Base-by-base conservation (phyloP, 179 eudicot genomes). In the Silene noctiflora region DNA sequence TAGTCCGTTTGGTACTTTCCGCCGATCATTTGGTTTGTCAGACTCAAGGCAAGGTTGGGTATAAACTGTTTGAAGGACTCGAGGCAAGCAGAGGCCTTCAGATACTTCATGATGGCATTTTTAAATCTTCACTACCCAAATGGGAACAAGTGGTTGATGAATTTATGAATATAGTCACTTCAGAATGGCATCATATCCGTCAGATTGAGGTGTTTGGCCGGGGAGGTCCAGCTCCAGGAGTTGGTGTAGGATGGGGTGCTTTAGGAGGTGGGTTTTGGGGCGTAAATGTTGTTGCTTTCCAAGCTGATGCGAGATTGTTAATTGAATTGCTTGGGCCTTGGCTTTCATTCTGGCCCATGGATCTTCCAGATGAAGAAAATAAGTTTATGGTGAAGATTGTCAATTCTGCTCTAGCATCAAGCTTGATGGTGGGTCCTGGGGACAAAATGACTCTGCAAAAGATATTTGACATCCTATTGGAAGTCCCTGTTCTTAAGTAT, bases 151-250 rank as follows among this genome's bases (percentile, higher is more conserved):
- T 89, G 75, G 77, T 88, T 71, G 35, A 75, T 77, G 84, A 77
- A 76, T 83, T 80, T 67, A 84, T 87, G 85, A 77, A 84, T 71
- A 75, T 83, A 79, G 76, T 85, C 68, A 22, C 78, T 86, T 84
- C 84, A 25, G 87, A 83, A 63, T 85, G 91, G 88, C 83, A 77
- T 33, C 42, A 24, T 25, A 51, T 86, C 74, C 89, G 77, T 81
- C 74, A 80, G 20, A 75, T 89, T 82, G 97, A 90, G 83, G 84
- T 74, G 59, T 92, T 90, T 83, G 93, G 98, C 10, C 79, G 98
- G 80, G 98, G 97, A 62, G 98, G 98, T 44, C 96, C 97, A 31
- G 91, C 68, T 64, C 68, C 68, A 27, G 68, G 68, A 12, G 68
- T 64, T 13, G 68, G 68, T 64, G 68, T 64, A 31, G 68, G 68